phyloP scores from a whole-genome alignment of 2,329 filamentous ascomycete species.

The Nemania serpens region DNA sequence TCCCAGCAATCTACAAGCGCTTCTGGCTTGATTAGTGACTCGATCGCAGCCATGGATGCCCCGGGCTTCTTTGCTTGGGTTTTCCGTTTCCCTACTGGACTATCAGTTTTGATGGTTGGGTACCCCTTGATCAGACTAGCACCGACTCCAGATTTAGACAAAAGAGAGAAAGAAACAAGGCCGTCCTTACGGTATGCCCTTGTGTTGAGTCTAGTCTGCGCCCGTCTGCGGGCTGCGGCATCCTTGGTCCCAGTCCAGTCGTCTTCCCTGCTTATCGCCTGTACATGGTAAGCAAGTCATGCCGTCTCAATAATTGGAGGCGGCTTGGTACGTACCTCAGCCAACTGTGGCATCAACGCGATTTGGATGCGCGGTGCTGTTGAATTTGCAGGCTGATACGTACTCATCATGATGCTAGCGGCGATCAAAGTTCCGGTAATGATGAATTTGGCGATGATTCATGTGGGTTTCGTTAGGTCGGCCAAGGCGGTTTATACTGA shows the following conservation, averaged over 20 bases:
- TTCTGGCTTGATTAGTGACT: constrained; percentile 38
- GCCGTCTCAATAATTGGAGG: constrained; percentile 18
- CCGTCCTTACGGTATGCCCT: constrained; percentile 49
- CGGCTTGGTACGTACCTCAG: constrained; percentile 40
- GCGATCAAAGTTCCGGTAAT: constrained; percentile 16
- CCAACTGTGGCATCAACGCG: constrained; percentile 44
- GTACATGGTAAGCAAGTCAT: constrained; percentile 37
- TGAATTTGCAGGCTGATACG: constrained; percentile 26
- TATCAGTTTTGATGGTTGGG: constrained; percentile 32
- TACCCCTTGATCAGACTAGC: neutral
- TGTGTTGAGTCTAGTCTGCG: constrained; percentile 52
- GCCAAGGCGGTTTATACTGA: constrained; percentile 19
- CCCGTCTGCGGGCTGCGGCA: constrained; percentile 46
- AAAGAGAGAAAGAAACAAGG: constrained; percentile 20
- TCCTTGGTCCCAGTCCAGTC: constrained; percentile 53
- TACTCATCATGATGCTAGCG: constrained; percentile 32
- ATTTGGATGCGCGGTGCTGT: constrained; percentile 38
- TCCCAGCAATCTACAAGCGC: constrained; percentile 44
- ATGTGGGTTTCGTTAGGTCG: constrained; percentile 8
- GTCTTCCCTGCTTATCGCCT: constrained; percentile 47
- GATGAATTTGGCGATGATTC: constrained; percentile 5
- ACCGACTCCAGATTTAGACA: constrained; percentile 5
- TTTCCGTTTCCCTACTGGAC: constrained; percentile 42
- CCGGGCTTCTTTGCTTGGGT: constrained; percentile 33
- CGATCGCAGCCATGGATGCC: constrained; percentile 29